These are phyloP conservation scores for Diutina sp. DNA, from an alignment of 1,139 yeast genomes.

Conservation along the genomic window DNA sequence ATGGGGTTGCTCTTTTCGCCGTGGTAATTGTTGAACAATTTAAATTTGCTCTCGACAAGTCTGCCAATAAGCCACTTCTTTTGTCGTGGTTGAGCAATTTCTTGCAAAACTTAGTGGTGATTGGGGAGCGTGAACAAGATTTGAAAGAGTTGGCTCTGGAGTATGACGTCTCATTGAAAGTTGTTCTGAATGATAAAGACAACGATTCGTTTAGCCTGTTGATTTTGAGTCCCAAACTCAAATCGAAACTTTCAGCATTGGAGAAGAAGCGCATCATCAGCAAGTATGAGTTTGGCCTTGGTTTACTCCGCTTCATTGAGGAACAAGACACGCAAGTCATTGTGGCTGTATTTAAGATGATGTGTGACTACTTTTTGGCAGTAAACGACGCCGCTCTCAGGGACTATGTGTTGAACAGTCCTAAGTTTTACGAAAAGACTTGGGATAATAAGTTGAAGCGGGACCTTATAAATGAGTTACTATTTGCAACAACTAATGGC, in stretches of 20 bases:
- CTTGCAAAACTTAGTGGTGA: conserved; percentile 26
- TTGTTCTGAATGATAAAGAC: neutral
- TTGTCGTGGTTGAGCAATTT: conserved; percentile 41
- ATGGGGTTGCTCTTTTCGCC: conserved; percentile 49
- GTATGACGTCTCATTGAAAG: neutral
- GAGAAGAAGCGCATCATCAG: neutral
- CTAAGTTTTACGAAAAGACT: neutral
- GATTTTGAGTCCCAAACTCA: neutral
- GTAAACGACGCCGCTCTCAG: neutral
- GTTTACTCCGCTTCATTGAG: neutral
- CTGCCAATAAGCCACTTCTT: conserved; percentile 10
- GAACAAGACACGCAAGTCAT: neutral
- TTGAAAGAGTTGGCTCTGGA: conserved; percentile 9
- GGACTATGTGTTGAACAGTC: neutral
- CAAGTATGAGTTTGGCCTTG: neutral
- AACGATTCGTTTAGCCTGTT: neutral
- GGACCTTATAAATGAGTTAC: neutral
- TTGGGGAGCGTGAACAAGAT: conserved; percentile 40
- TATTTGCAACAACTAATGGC: neutral
- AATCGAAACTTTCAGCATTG: neutral
- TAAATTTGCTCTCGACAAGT: conserved; percentile 23
- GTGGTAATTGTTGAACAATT: conserved; percentile 66
- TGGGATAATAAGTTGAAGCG: neutral
- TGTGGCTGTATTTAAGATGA: neutral
- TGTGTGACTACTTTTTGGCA: neutral